Evolutionary conservation across 768 basidiomycete species (phyloP), one percentile per base, ranked within the genome.

Genomic region (Tylopilus sp.): DNA sequence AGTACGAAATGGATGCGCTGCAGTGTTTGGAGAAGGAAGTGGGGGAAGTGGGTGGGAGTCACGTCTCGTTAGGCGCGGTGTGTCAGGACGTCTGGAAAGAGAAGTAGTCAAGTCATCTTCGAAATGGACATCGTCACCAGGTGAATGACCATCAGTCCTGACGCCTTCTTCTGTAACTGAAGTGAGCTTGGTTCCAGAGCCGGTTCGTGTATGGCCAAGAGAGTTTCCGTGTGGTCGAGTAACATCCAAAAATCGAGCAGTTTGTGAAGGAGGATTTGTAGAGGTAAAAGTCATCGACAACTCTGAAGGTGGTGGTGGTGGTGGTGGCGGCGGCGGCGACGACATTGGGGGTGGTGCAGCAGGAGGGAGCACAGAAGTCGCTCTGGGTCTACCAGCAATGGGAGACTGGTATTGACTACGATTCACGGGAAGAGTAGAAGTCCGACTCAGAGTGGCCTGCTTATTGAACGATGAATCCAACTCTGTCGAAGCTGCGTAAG

Each of bases 11-110:
- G 53, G 69, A 64, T 60, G 67, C 7, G 56, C 46, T 42, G 66
- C 59, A 25, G 64, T 58, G 12, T 72, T 66, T 44, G 76, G 79
- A 5, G 79, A 75, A 36, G 84, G 86, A 43, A 86, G 65, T 40
- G 85, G 85, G 17, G 86, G 87, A 12, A 88, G 71, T 18, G 84
- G 88, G 50, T 80, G 86, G 9, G 80, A 81, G 38, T 83, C 81
- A 58, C 71, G 72, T 57, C 73, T 78, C 28, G 61, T 48, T 31
- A 68, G 70, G 31, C 72, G 78, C 26, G 75, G 72, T 8, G 74
- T 74, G 40, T 78, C 76, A 35, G 74, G 65, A 47, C 68, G 65
- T 48, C 64, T 59, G 23, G 67, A 64, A 36, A 66, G 63, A 40
- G 69, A 61, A 20, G 54, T 40, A 39, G 57, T 65, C 23, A 69